Evolutionary conservation across 371 early-diverging fungal genomes (phyloP).

Genomic region (Rhizopus stolonifer): DNA sequence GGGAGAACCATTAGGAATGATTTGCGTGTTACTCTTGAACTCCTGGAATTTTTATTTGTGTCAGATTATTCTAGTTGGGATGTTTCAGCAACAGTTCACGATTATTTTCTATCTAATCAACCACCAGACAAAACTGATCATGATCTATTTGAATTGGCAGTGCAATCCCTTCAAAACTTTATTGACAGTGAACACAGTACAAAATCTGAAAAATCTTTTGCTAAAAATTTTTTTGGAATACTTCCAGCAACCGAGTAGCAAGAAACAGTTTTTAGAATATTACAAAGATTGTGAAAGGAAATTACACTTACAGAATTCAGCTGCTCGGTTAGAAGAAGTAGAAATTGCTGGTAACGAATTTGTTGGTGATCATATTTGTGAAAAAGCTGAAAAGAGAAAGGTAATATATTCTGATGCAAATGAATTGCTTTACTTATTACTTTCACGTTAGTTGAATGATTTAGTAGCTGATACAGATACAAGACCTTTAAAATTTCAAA

Average conservation of each 20-base stretch:
- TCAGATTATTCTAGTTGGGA: conserved; percentile 7
- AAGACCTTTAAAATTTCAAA: conserved; percentile 1
- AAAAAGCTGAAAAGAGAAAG: conserved; percentile 18
- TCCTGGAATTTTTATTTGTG: conserved; percentile 7
- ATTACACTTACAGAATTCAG: conserved; percentile 6
- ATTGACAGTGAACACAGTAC: conserved; percentile 3
- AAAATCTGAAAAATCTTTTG: conserved; percentile 11
- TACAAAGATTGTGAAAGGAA: conserved; percentile 8
- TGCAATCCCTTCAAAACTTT: conserved; percentile 1
- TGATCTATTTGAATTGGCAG: conserved; percentile 2
- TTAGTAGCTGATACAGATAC: conserved; percentile 3
- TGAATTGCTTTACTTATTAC: conserved; percentile 3
- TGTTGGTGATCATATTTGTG: conserved; percentile 15
- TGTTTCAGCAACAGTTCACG: conserved; percentile 5
- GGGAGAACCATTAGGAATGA: background rate
- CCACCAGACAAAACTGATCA: conserved; percentile 5
- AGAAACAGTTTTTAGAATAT: conserved; percentile 10
- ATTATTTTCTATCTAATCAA: conserved; percentile 4
- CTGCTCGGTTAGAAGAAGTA: conserved; percentile 9
- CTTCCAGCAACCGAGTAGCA: conserved; percentile 2
- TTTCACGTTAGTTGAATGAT: conserved; percentile 6
- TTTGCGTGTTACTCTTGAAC: background rate
- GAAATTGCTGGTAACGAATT: conserved; percentile 16
- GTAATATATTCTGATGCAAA: conserved; percentile 5
- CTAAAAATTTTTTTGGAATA: conserved; percentile 7